These are phyloP conservation scores for Hawksworthiomyces lignivorus DNA, from an alignment of 2,329 filamentous ascomycete genomes.

Conservation along the genomic window DNA sequence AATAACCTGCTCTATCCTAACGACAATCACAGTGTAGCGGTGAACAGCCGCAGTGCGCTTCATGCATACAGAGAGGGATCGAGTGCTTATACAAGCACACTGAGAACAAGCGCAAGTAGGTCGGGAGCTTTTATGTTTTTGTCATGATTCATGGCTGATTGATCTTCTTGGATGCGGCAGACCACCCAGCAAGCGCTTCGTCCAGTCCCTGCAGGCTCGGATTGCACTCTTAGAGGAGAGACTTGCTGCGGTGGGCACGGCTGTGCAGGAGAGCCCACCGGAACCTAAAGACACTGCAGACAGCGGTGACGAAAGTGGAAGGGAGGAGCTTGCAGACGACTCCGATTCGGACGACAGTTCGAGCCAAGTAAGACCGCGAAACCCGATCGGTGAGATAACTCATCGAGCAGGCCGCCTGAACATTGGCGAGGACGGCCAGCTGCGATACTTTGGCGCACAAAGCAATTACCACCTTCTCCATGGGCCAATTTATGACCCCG, in stretches of 20 bases:
- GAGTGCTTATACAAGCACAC: not conserved
- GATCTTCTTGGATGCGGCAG: not conserved
- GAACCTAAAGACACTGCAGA: too few relatives aligned
- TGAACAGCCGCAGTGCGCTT: too few relatives aligned
- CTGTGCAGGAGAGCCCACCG: not conserved
- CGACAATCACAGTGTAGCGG: too few relatives aligned
- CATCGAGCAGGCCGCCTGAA: not conserved
- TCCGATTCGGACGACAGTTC: not conserved
- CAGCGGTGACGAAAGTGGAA: too few relatives aligned
- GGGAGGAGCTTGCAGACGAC: not conserved
- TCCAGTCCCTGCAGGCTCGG: not conserved
- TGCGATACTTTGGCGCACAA: slow-evolving; percentile 1
- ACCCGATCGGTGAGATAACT: not conserved
- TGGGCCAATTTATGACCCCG: not conserved
- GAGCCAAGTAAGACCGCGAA: not conserved
- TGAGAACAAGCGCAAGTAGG: slow-evolving; percentile 1
- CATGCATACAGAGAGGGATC: too few relatives aligned
- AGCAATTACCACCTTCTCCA: slow-evolving; percentile 4
- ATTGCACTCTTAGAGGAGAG: not conserved
- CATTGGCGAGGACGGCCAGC: not conserved
- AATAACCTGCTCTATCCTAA: too few relatives aligned
- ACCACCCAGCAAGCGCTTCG: slow-evolving; percentile 1
- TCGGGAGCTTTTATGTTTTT: too few relatives aligned
- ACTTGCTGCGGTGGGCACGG: not conserved
- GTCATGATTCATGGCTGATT: not conserved